These are phyloP conservation scores for Exutisphaerella laricina DNA, from an alignment of 2,329 filamentous ascomycete species.

Conservation along the genomic window DNA sequence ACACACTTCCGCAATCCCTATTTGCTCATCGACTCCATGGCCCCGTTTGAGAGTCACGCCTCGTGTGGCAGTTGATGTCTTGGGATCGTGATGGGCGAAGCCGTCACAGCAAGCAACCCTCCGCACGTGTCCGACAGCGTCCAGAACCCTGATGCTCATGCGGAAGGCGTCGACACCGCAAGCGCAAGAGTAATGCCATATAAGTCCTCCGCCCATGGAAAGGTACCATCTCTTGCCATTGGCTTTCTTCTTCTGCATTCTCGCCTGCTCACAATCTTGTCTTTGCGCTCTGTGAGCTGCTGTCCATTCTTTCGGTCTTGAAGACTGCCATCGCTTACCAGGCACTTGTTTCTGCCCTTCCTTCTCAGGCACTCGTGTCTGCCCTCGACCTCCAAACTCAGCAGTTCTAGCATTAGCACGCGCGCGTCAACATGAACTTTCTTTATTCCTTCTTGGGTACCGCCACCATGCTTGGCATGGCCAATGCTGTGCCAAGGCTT, in stretches of 20 bases:
- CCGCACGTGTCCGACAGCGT: slow-evolving; percentile 12
- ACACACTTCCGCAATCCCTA: slow-evolving; percentile 5
- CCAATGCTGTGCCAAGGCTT: slow-evolving; percentile 46
- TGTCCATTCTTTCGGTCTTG: slow-evolving; percentile 23
- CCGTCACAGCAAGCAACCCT: slow-evolving; percentile 9
- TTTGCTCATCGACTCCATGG: slow-evolving; percentile 5
- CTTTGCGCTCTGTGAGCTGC: slow-evolving; percentile 31
- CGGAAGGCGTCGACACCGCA: slow-evolving; percentile 1
- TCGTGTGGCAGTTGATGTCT: slow-evolving; percentile 12
- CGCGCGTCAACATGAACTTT: slow-evolving; percentile 29
- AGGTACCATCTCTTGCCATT: slow-evolving; percentile 3
- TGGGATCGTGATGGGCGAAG: slow-evolving; percentile 11
- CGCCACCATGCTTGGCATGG: slow-evolving; percentile 42
- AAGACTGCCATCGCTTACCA: slow-evolving; percentile 20
- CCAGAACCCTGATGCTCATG: slow-evolving; percentile 5
- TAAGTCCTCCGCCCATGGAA: slow-evolving; percentile 3
- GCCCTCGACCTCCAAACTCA: no score
- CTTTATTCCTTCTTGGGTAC: slow-evolving; percentile 39
- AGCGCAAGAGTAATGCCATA: slow-evolving; percentile 10
- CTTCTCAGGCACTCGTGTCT: not conserved
- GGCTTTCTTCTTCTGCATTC: slow-evolving; percentile 11
- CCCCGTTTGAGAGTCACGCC: slow-evolving; percentile 7
- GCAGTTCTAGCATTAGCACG: slow-evolving; percentile 5
- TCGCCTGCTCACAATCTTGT: slow-evolving; percentile 9
- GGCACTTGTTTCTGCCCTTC: slow-evolving; percentile 2